Base-by-base conservation (phyloP, 2,329 filamentous ascomycete species). In the Diaporthe eres region DNA sequence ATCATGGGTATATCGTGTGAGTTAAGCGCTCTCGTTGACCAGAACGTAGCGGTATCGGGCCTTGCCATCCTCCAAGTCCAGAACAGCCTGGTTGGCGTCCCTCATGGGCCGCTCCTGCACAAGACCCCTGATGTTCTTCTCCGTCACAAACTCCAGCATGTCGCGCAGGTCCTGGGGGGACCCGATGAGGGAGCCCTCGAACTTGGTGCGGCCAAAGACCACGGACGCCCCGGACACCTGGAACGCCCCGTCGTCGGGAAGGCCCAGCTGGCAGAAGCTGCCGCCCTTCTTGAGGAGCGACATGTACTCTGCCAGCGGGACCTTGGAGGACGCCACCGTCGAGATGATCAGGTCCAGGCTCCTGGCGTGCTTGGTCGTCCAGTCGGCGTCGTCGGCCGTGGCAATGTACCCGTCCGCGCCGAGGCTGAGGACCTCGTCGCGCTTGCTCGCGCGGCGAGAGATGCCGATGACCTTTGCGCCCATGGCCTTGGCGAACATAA, bases 401-500 rank as follows among this genome's bases (percentile, higher is more conserved):
- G 82, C 82, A 55, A 84, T 82, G 51, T 83, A 83, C 85, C 77
- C 86, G 84, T 89, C 88, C 1, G 90, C 91, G 15, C 91, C 91
- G 81, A 92, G 87, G 75, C 87, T 86, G 72, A 86, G 81, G 1
- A 87, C 89, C 79, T 92, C 90, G 0, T 85, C 85, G 60, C 84
- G 85, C 85, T 92, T 92, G 70, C 81, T 82, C 9, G 81, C 82
- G 10, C 84, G 86, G 34, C 90, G 86, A 7, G 89, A 91, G 79
- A 92, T 91, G 6, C 87, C 90, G n/a, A 91, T 86, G 13, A 92
- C 88, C 53, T 87, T 87, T 31, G 89, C 90, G 15, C 90, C 90
- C 22, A 94, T 83, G 2, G 93, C 92, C 82, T 91, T 92, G 1
- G 93, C 92, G 79, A 91, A 93, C 49, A 93, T 83, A 10, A 94